Evolutionary conservation across 441 rosid species (phyloP).

Genomic region (Sinapis alba): DNA sequence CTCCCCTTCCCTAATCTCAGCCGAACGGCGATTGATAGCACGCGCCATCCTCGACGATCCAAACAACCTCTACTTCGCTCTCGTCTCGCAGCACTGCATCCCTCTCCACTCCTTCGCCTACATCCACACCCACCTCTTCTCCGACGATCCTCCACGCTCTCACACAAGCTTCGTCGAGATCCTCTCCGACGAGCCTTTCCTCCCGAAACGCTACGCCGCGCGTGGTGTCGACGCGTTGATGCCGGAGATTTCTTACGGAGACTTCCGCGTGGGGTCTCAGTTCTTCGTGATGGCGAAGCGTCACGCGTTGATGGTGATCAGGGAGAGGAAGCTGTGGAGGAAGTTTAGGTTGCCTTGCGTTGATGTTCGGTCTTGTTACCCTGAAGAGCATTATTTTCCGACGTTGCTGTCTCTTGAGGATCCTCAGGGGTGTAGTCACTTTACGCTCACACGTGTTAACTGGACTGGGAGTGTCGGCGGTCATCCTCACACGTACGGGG

Average conservation of each 20-base stretch:
- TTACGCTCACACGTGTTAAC: conserved; percentile 72
- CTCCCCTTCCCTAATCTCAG: conserved; percentile 69
- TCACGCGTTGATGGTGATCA: conserved; percentile 62
- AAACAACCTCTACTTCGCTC: conserved; percentile 68
- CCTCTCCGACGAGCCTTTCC: conserved; percentile 53
- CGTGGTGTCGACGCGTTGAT: conserved; percentile 60
- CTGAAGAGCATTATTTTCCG: conserved; percentile 87
- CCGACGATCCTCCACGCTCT: conserved; percentile 10
- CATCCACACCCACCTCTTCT: conserved; percentile 60
- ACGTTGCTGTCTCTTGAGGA: conserved; percentile 70
- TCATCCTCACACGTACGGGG: conserved; percentile 59
- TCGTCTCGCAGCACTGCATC: conserved; percentile 71
- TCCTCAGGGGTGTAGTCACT: conserved; percentile 61
- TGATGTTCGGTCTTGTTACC: conserved; percentile 58
- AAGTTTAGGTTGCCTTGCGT: conserved; percentile 70
- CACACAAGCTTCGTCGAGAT: conserved; percentile 70
- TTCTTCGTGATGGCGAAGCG: conserved; percentile 70
- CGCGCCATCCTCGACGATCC: conserved; percentile 75
- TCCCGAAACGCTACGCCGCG: conserved; percentile 59
- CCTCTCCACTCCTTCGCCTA: conserved; percentile 77
- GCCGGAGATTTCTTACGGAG: conserved; percentile 59
- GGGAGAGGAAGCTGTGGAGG: conserved; percentile 65
- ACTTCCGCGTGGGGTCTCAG: conserved; percentile 84
- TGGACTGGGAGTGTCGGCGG: conserved; percentile 76
- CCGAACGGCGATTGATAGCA: conserved; percentile 70